Conservation (phyloP, 768 basidiomycete genomes). For the Rhodosporidiobolus sp. region DNA sequence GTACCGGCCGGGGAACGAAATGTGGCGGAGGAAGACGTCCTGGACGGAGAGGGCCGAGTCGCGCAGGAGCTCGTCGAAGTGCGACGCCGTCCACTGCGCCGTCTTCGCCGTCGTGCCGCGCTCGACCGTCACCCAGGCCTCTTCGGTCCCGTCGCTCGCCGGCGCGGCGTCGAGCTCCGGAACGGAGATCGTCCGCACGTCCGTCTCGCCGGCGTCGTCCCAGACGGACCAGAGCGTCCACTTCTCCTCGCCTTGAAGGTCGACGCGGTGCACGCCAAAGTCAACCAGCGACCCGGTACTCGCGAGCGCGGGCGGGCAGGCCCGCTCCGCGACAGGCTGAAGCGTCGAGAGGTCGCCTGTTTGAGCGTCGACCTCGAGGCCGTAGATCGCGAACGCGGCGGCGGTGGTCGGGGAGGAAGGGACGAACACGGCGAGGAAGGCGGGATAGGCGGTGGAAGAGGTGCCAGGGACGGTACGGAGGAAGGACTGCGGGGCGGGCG, state of each 20-base stretch:
- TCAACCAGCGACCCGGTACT: conserved; percentile 44
- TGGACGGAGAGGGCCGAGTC: conserved; percentile 60
- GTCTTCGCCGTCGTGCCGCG: conserved; percentile 27
- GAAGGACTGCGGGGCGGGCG: conserved; percentile 61
- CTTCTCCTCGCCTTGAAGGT: conserved; percentile 55
- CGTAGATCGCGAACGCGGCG: conserved; percentile 52
- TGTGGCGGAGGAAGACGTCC: conserved; percentile 72
- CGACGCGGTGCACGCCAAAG: conserved; percentile 24
- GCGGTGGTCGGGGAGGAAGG: conserved; percentile 58
- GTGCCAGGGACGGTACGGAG: conserved; percentile 55
- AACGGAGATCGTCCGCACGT: conserved; percentile 23
- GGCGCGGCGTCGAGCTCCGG: conserved; percentile 43
- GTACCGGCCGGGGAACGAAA: conserved; percentile 85
- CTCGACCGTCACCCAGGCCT: conserved; percentile 43
- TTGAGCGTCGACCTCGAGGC: conserved; percentile 12
- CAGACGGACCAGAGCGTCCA: conserved; percentile 66
- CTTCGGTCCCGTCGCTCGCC: conserved; percentile 24
- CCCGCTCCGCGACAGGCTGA: conserved; percentile 18
- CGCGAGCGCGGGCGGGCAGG: conserved; percentile 25
- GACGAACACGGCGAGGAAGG: conserved; percentile 65
- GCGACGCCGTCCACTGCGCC: conserved; percentile 62
- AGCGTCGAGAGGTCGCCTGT: conserved; percentile 13
- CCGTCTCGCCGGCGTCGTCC: conserved; percentile 55
- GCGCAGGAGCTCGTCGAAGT: conserved; percentile 78
- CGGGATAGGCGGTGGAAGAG: conserved; percentile 45